These are phyloP conservation scores for Mallotus nudiflorus DNA, from an alignment of 345 rosid species.

Conservation along the genomic window DNA sequence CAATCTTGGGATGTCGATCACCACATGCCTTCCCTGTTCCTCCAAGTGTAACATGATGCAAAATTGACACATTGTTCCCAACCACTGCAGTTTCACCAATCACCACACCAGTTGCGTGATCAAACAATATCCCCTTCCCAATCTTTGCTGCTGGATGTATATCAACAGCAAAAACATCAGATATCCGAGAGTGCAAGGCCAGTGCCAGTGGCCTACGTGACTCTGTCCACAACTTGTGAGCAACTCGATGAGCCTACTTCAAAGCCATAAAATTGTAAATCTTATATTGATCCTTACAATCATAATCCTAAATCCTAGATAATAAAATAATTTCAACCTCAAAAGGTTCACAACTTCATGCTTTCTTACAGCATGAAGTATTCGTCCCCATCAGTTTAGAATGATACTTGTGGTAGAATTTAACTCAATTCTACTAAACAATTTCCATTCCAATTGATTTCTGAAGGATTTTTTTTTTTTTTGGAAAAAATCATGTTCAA, in stretches of 20 bases:
- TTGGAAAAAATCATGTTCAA: no score
- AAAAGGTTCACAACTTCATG: no score
- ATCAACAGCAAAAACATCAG: constrained; percentile 91
- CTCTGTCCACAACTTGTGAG: constrained; percentile 83
- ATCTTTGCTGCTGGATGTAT: constrained; percentile 95
- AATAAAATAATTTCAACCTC: neutral
- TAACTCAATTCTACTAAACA: no score
- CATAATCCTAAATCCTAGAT: no score
- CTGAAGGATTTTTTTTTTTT: no score
- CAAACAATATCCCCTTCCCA: constrained; percentile 83
- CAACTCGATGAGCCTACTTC: constrained; percentile 79
- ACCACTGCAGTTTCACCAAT: constrained; percentile 88
- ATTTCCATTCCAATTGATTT: no score
- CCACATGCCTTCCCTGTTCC: constrained; percentile 82
- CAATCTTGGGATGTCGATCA: constrained; percentile 91
- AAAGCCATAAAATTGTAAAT: neutral
- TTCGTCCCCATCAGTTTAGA: no score
- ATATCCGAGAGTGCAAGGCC: constrained; percentile 88
- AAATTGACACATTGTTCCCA: constrained; percentile 88
- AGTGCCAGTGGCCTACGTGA: constrained; percentile 78
- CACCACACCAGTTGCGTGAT: constrained; percentile 94
- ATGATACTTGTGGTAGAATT: no score
- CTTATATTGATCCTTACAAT: no score
- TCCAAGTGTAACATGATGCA: constrained; percentile 92
- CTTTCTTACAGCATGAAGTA: no score